A percentile compares a stretch with the other conserved stretches of the same genome.
These are phyloP conservation scores for Vigna hirtella DNA, from an alignment of 306 rosid species.

Conservation along the genomic window DNA sequence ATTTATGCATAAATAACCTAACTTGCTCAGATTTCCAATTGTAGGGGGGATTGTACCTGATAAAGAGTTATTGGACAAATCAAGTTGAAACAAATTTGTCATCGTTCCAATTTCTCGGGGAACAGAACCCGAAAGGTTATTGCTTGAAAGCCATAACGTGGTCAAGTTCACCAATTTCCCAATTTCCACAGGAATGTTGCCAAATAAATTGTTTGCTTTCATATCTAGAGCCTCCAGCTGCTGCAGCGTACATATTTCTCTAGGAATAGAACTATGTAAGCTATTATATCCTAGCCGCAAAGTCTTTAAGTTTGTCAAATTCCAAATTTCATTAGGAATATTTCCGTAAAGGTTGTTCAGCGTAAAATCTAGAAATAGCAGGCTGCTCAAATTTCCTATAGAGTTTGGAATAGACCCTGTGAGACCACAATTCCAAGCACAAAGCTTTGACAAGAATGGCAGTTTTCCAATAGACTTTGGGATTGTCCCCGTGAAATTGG, in stretches of 20 bases:
- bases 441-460: background rate
- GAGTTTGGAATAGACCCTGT: constrained; percentile 33
- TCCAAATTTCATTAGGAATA: no score
- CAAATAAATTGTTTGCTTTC: background rate
- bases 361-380: no score
- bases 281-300: no score
- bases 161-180: background rate
- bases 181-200: background rate
- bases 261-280: no score
- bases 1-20: background rate
- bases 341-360: no score
- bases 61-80: background rate
- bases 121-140: background rate
- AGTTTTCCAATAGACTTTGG: background rate
- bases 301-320: no score
- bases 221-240: background rate
- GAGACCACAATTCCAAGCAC: background rate
- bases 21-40: constrained; percentile 28
- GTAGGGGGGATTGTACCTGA: constrained; percentile 12
- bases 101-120: constrained; percentile 30
- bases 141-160: rapidly evolving
- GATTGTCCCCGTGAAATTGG: constrained; percentile 11
- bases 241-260: no score
- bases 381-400: background rate
- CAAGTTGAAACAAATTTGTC: background rate